A percentile compares a stretch with the other conserved stretches of the same genome.
Evolutionary conservation across 768 basidiomycete genomes (phyloP).

Genomic region (Boletus patriciae): DNA sequence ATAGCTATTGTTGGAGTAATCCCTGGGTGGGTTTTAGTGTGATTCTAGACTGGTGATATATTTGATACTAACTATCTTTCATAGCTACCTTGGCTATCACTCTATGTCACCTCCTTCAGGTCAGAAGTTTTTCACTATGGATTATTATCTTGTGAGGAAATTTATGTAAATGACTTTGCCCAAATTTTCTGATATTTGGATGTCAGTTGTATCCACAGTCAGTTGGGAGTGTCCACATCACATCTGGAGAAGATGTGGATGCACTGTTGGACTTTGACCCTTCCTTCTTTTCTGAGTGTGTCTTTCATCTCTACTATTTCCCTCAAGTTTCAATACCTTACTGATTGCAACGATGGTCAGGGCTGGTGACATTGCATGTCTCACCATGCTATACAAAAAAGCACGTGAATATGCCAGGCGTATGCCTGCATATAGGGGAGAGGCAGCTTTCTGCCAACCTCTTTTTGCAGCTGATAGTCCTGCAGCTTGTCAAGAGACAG

Average conservation of each 20-base stretch:
- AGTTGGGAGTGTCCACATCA: conserved; percentile 30
- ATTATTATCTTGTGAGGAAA: conserved; percentile 34
- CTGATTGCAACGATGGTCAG: too few relatives aligned
- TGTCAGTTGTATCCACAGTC: conserved; percentile 43
- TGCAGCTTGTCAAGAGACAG: conserved; percentile 20
- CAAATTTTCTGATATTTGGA: background rate
- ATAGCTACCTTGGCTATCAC: conserved; percentile 28
- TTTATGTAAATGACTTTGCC: too few relatives aligned
- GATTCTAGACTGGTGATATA: background rate
- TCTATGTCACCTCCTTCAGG: conserved; percentile 7
- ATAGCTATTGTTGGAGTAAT: conserved; percentile 7
- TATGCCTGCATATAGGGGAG: conserved; percentile 11
- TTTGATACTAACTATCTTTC: background rate
- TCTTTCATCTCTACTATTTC: background rate
- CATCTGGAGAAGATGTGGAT: conserved; percentile 37
- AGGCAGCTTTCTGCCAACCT: conserved; percentile 16
- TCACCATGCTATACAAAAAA: conserved; percentile 52
- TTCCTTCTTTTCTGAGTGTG: conserved; percentile 46
- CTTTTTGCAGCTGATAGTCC: conserved; percentile 27
- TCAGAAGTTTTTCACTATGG: conserved; percentile 30
- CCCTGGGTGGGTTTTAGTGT: conserved; percentile 34
- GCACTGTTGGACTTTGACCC: conserved; percentile 45
- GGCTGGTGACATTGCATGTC: too few relatives aligned
- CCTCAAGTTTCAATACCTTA: too few relatives aligned
- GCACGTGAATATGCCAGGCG: conserved; percentile 46